These are phyloP conservation scores for Xylaria sp. DNA, from an alignment of 2,329 filamentous ascomycete species.

Conservation along the genomic window DNA sequence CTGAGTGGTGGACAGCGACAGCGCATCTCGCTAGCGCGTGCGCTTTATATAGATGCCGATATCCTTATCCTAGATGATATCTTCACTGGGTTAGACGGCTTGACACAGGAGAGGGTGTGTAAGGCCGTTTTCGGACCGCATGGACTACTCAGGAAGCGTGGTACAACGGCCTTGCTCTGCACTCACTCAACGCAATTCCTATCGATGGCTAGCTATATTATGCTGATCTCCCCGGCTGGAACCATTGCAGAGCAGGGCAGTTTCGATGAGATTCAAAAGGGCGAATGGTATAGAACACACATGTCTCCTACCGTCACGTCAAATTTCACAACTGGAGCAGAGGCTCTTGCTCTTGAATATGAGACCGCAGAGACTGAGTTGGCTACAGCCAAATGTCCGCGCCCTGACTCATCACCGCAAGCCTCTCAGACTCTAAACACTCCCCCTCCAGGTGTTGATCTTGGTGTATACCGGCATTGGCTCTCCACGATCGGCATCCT, in stretches of 20 bases:
- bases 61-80: slow-evolving; percentile 53
- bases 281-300: not conserved
- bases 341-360: not conserved
- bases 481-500: slow-evolving; percentile 12
- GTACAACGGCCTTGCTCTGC: slow-evolving; percentile 50
- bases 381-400: not conserved
- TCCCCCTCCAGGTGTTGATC: not conserved
- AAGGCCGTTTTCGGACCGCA: slow-evolving; percentile 46
- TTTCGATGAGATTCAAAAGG: not conserved
- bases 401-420: not conserved
- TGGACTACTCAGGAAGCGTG: slow-evolving; percentile 45
- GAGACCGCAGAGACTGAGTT: not conserved
- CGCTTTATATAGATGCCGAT: slow-evolving; percentile 48
- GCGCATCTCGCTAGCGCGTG: slow-evolving; percentile 52
- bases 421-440: no score
- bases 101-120: slow-evolving; percentile 51
- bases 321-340: not conserved
- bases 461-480: slow-evolving; percentile 17
- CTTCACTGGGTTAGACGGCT: slow-evolving; percentile 52
- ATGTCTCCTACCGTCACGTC: not conserved
- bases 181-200: slow-evolving; percentile 52
- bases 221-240: not conserved
- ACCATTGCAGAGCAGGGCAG: not conserved
- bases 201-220: not conserved
- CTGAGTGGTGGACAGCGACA: slow-evolving; percentile 61